phyloP scores from a whole-genome alignment of 306 rosid species.

The Cyclanthera cordifolia region DNA sequence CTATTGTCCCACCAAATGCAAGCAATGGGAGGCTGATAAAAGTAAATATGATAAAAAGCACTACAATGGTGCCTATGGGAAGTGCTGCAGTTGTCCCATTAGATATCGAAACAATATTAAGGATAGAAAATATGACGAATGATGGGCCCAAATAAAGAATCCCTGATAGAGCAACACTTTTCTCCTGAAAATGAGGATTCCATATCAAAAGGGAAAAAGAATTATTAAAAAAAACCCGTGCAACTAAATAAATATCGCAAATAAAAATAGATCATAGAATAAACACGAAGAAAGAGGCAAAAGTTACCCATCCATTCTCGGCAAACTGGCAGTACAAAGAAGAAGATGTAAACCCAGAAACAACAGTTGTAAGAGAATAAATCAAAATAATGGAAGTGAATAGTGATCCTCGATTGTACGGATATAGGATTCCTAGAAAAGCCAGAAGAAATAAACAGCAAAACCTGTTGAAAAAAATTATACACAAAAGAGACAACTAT shows the following conservation, averaged over 20 bases:
- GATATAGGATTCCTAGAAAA: constrained; percentile 51
- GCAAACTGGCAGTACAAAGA: constrained; percentile 59
- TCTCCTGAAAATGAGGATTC: constrained; percentile 39
- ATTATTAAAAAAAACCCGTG: not conserved
- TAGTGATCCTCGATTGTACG: constrained; percentile 71
- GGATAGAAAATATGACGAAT: constrained; percentile 38
- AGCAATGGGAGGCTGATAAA: constrained; percentile 62
- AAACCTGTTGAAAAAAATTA: constrained; percentile 33
- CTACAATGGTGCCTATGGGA: constrained; percentile 63
- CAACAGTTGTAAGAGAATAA: constrained; percentile 45
- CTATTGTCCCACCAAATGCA: constrained; percentile 71
- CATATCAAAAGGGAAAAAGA: constrained; percentile 13
- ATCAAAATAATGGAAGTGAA: constrained; percentile 40
- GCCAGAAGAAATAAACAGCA: constrained; percentile 52
- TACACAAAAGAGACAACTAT: no score
- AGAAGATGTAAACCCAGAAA: constrained; percentile 66
- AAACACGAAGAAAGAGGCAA: not conserved
- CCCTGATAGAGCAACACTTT: constrained; percentile 54
- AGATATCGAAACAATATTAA: constrained; percentile 54
- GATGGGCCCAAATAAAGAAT: constrained; percentile 62
- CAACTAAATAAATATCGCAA: not conserved
- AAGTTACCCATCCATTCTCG: constrained; percentile 64
- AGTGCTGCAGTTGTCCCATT: constrained; percentile 51
- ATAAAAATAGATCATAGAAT: constrained; percentile 4
- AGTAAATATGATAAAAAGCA: constrained; percentile 37